phyloP scores from a whole-genome alignment of 2,329 filamentous ascomycete species.

The Nemania abortiva region DNA sequence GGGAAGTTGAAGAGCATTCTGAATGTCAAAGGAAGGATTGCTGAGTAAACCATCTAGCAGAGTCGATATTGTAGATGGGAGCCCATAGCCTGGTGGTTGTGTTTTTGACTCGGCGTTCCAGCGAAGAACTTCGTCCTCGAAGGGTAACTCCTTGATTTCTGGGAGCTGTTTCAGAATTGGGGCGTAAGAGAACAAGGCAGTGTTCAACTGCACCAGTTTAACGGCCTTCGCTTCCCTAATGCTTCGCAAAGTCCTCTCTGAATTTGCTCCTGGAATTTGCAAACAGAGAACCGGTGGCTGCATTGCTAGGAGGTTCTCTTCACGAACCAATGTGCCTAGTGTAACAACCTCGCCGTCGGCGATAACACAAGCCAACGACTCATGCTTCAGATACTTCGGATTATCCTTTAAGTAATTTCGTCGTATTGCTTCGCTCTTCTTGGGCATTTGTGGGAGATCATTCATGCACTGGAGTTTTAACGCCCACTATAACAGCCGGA shows the following conservation, averaged over 20 bases:
- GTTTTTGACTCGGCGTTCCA: slow-evolving; percentile 18
- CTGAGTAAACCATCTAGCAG: slow-evolving; percentile 21
- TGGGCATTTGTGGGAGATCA: slow-evolving; percentile 24
- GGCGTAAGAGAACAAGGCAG: slow-evolving; percentile 32
- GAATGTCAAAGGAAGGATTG: slow-evolving; percentile 14
- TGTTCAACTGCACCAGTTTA: slow-evolving; percentile 25
- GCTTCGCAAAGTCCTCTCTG: slow-evolving; percentile 4
- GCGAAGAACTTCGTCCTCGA: slow-evolving; percentile 61
- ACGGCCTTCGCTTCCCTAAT: slow-evolving; percentile 18
- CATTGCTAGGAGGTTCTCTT: slow-evolving; percentile 47
- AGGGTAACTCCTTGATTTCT: slow-evolving; percentile 29
- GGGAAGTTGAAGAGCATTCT: slow-evolving; percentile 6
- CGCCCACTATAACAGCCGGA: slow-evolving; percentile 5
- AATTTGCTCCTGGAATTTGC: slow-evolving; percentile 25
- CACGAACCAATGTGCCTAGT: slow-evolving; percentile 58
- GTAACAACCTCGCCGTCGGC: slow-evolving; percentile 22
- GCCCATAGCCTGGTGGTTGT: slow-evolving; percentile 15
- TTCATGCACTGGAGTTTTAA: slow-evolving; percentile 23
- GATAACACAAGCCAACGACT: slow-evolving; percentile 27
- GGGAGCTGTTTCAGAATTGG: slow-evolving; percentile 32
- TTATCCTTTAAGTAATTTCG: slow-evolving; percentile 31
- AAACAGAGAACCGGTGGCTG: slow-evolving; percentile 30
- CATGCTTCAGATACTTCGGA: slow-evolving; percentile 33
- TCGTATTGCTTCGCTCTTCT: slow-evolving; percentile 18
- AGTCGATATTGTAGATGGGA: slow-evolving; percentile 15